Evolutionary conservation across 495 filamentous ascomycete genomes (phyloP).

Genomic region (Penicillium nucicola): DNA sequence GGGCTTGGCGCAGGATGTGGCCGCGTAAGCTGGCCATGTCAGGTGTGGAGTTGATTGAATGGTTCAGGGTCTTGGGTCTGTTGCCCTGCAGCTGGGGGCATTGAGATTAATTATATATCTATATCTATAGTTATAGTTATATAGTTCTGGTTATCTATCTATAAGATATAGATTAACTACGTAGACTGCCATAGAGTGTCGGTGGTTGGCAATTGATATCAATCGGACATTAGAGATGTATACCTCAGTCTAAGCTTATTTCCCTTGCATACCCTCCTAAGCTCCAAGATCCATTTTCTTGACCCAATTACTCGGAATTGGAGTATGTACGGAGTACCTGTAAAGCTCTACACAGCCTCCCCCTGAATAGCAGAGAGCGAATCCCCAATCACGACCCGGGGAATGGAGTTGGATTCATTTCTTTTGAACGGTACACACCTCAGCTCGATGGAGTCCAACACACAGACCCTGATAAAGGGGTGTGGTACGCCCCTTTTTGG

Average conservation of each 20-base stretch:
- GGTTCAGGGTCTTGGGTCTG: slow-evolving; percentile 12
- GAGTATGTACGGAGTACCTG: slow-evolving; percentile 8
- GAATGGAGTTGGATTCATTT: slow-evolving; percentile 17
- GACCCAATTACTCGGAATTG: slow-evolving; percentile 1
- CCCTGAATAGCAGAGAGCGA: slow-evolving; percentile 21
- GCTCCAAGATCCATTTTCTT: not conserved
- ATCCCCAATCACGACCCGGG: slow-evolving; percentile 12
- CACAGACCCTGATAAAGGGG: slow-evolving; percentile 16
- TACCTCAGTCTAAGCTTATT: not conserved
- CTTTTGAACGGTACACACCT: slow-evolving; percentile 2
- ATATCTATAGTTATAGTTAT: too few species aligned
- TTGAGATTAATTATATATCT: too few species aligned
- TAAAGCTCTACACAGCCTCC: slow-evolving; percentile 26
- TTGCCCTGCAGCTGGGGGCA: too few species aligned
- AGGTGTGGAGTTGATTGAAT: slow-evolving; percentile 6
- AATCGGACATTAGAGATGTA: too few species aligned
- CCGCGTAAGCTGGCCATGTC: slow-evolving; percentile 29
- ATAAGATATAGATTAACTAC: too few species aligned
- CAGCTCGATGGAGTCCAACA: not conserved
- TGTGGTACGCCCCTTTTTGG: slow-evolving; percentile 2
- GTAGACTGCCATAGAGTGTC: too few species aligned
- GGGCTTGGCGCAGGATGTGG: slow-evolving; percentile 25
- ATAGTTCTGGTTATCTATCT: too few species aligned
- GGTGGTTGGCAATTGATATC: too few species aligned
- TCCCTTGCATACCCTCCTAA: not conserved